A percentile compares a stretch with the other conserved stretches of the same genome.
Evolutionary conservation across 768 basidiomycete species (phyloP).

Genomic region (Rhizopogon roseolus): DNA sequence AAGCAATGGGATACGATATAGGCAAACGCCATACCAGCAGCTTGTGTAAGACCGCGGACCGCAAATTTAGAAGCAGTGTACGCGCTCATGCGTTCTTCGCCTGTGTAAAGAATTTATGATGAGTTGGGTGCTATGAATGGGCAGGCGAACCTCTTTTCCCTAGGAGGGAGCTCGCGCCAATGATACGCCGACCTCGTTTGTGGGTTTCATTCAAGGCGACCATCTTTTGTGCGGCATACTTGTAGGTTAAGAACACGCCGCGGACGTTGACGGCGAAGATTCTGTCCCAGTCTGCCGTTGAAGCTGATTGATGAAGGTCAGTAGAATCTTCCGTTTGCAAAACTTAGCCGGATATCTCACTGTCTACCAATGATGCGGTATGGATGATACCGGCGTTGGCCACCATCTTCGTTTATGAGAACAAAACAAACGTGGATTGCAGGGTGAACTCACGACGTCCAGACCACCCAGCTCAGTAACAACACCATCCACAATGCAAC

Average conservation of each 20-base stretch:
- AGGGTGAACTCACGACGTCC: constrained; percentile 37
- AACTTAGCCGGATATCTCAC: constrained; percentile 5
- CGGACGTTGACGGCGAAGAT: constrained; percentile 28
- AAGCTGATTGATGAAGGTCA: constrained; percentile 10
- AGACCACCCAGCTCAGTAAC: constrained; percentile 34
- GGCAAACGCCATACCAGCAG: constrained; percentile 5
- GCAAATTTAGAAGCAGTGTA: constrained; percentile 29
- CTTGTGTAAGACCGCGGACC: constrained; percentile 24
- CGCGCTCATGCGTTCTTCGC: not conserved
- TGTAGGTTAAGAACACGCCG: constrained; percentile 30
- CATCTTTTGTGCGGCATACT: constrained; percentile 35
- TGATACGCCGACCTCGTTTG: constrained; percentile 30
- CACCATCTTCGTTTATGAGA: constrained; percentile 14
- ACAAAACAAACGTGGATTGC: not conserved
- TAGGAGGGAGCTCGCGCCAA: constrained; percentile 27
- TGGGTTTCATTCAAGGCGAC: constrained; percentile 24
- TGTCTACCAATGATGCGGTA: constrained; percentile 1
- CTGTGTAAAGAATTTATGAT: not conserved
- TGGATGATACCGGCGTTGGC: constrained; percentile 18
- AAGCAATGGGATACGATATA: not conserved
- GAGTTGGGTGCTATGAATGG: not conserved
- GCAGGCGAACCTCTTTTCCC: constrained; percentile 11
- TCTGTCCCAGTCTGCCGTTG: constrained; percentile 25
- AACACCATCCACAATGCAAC: constrained; percentile 29
- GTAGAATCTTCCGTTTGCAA: not conserved